Percentiles rank a stretch among this genome's conserved stretches.
phyloP scores from a whole-genome alignment of 2,329 filamentous ascomycete genomes.

The Aspergillus brasiliensis region DNA sequence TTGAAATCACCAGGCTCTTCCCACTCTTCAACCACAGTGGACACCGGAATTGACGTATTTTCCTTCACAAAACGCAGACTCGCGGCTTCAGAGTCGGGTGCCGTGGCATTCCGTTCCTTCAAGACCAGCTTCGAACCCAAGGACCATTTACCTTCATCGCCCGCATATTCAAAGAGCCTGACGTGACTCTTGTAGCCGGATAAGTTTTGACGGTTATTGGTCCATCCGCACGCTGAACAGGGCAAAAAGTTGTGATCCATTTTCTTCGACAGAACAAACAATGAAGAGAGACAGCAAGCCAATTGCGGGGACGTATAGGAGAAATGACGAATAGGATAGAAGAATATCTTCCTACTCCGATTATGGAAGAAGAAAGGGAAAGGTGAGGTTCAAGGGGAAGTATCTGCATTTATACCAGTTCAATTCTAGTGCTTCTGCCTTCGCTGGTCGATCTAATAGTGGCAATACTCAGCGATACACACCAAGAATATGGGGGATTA shows the following conservation, averaged over 20 bases:
- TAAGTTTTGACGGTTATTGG: slow-evolving; percentile 13
- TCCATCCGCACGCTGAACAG: slow-evolving; percentile 23
- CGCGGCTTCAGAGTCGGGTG: slow-evolving; percentile 14
- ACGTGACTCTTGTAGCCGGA: slow-evolving; percentile 21
- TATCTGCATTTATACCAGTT: too few species aligned
- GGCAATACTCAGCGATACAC: too few species aligned
- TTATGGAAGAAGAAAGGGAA: too few species aligned
- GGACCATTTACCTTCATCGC: slow-evolving; percentile 32
- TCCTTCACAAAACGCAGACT: slow-evolving; percentile 18
- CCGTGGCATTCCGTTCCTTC: slow-evolving; percentile 26
- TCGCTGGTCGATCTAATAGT: too few species aligned
- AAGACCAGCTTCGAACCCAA: slow-evolving; percentile 32
- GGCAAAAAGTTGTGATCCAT: neutral
- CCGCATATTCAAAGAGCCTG: slow-evolving; percentile 25
- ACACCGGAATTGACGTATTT: slow-evolving; percentile 21
- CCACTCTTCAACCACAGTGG: slow-evolving; percentile 17
- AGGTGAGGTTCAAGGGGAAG: too few species aligned
- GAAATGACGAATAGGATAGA: too few species aligned
- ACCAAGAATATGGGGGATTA: too few species aligned
- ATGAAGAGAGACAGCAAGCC: neutral
- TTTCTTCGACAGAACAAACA: neutral
- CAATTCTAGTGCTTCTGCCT: too few species aligned
- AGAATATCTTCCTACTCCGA: too few species aligned
- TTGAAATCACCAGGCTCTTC: too few species aligned
- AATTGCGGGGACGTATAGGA: too few species aligned